phyloP scores from a whole-genome alignment of 768 basidiomycete genomes.

The Tulasnella sp. region DNA sequence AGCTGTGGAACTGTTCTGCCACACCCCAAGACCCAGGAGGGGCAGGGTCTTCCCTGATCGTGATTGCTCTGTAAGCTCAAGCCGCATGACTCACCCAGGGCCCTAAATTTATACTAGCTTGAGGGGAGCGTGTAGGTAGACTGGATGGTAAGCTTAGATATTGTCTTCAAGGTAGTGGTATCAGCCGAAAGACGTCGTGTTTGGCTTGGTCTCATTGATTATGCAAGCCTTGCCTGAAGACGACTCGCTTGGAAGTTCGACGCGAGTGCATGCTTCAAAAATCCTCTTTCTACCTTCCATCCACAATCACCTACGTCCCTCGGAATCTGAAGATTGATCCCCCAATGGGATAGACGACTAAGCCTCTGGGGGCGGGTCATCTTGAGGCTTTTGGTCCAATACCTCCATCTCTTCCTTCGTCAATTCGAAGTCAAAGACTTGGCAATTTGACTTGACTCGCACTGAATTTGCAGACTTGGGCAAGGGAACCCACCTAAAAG shows the following conservation, averaged over 20 bases:
- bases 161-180: background rate
- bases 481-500: slow-evolving; percentile 32
- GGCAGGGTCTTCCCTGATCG: slow-evolving; percentile 46
- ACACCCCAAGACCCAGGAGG: slow-evolving; percentile 57
- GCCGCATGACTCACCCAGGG: background rate
- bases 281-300: too few species aligned
- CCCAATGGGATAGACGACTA: too few species aligned
- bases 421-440: slow-evolving; percentile 33
- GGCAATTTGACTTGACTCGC: slow-evolving; percentile 30
- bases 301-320: too few species aligned
- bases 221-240: too few species aligned
- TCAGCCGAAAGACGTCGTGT: too few species aligned
- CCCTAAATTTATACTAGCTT: background rate
- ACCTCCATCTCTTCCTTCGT: slow-evolving; percentile 29
- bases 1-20: slow-evolving; percentile 47
- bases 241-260: too few species aligned
- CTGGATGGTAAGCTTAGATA: background rate
- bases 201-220: too few species aligned
- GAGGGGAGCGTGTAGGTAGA: background rate
- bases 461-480: slow-evolving; percentile 33
- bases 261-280: too few species aligned
- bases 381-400: slow-evolving; percentile 15
- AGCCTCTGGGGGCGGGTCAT: too few species aligned
- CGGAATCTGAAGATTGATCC: too few species aligned
- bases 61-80: background rate